Percentiles rank a stretch among this genome's conserved stretches.
Conservation (phyloP, 768 basidiomycete genomes). For the Suillus hirtellus region DNA sequence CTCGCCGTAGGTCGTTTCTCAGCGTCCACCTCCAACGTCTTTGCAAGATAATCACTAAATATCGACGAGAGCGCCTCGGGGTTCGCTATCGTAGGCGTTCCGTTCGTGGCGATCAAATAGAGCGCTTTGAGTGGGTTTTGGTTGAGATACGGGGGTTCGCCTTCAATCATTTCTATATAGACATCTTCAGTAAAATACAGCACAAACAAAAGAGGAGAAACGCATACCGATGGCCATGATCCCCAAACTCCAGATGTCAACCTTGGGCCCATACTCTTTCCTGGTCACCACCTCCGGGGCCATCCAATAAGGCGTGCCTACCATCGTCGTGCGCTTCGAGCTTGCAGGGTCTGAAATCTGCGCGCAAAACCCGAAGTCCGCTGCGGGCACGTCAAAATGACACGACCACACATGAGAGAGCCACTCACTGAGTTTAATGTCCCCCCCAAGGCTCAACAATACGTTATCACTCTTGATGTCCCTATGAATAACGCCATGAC, state of each 20-base stretch:
- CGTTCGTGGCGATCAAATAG: slow-evolving; percentile 97
- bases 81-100: slow-evolving; percentile 94
- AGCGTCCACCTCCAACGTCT: slow-evolving; percentile 90
- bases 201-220: slow-evolving; percentile 1
- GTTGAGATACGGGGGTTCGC: slow-evolving; percentile 94
- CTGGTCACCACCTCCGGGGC: slow-evolving; percentile 97
- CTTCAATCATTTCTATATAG: slow-evolving; percentile 90
- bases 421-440: slow-evolving; percentile 94
- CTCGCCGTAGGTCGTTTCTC: slow-evolving; percentile 91
- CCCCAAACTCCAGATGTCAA: slow-evolving; percentile 96
- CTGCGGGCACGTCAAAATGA: slow-evolving; percentile 39
- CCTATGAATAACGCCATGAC: slow-evolving; percentile 96
- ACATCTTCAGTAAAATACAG: slow-evolving; percentile 14
- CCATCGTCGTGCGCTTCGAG: slow-evolving; percentile 96
- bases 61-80: slow-evolving; percentile 72
- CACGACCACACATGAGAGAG: not conserved
- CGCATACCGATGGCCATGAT: slow-evolving; percentile 91
- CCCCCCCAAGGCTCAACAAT: slow-evolving; percentile 85
- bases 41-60: slow-evolving; percentile 88
- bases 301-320: slow-evolving; percentile 99
- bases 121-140: slow-evolving; percentile 96
- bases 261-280: slow-evolving; percentile 97
- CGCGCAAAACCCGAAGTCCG: slow-evolving; percentile 98
- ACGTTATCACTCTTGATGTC: slow-evolving; percentile 99
- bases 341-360: slow-evolving; percentile 90